These are phyloP conservation scores for Paratrimastix pyriformis DNA, from an alignment of 78 protist genomes.

Conservation along the genomic window DNA sequence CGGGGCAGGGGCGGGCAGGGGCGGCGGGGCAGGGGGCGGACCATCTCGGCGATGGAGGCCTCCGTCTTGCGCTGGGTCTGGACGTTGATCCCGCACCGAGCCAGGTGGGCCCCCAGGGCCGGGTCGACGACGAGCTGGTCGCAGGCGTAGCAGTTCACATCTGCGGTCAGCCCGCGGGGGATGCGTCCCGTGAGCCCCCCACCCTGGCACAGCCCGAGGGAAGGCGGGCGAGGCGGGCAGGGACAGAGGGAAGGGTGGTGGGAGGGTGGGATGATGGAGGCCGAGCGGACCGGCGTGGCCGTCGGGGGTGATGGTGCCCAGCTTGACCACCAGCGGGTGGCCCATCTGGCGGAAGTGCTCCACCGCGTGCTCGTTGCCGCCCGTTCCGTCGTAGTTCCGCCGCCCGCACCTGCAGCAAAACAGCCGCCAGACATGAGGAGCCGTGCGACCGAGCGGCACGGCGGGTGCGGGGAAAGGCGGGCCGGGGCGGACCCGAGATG, in stretches of 20 bases:
- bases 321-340: slow-evolving; percentile 19
- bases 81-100: neutral
- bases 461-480: too few relatives aligned
- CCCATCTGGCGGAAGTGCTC: slow-evolving; percentile 2
- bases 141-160: slow-evolving; percentile 21
- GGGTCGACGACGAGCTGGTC: slow-evolving; percentile 11
- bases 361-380: slow-evolving; percentile 26
- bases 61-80: slow-evolving; percentile 4
- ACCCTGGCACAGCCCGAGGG: too few relatives aligned
- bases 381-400: slow-evolving; percentile 24
- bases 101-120: neutral
- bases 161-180: slow-evolving; percentile 5
- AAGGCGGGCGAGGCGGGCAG: too few relatives aligned
- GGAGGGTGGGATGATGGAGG: too few relatives aligned
- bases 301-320: slow-evolving; percentile 37
- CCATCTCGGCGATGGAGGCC: slow-evolving; percentile 11
- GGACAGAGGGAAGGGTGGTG: too few relatives aligned
- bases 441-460: too few relatives aligned
- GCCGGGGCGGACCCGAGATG: too few relatives aligned
- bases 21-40: too few relatives aligned
- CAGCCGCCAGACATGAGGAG: too few relatives aligned
- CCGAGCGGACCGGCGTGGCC: slow-evolving; percentile 8
- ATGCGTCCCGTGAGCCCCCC: too few relatives aligned
- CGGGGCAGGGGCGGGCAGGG: too few relatives aligned
- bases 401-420: too few relatives aligned